These are phyloP conservation scores for Magnaporthiopsis rhizophila DNA, from an alignment of 2,329 filamentous ascomycete species.

Conservation along the genomic window DNA sequence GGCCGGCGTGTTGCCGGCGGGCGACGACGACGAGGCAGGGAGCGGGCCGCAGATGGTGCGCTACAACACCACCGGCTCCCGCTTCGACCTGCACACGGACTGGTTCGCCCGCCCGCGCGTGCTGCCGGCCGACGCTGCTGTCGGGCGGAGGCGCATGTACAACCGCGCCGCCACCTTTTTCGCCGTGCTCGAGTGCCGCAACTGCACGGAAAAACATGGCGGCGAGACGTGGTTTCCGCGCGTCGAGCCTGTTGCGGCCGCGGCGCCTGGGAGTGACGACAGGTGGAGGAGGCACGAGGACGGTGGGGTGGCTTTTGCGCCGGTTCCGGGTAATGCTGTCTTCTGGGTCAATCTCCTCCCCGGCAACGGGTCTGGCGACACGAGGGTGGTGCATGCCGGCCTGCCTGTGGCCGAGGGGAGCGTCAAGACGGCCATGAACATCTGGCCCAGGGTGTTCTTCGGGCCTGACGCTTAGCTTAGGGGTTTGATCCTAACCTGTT, in stretches of 20 bases:
- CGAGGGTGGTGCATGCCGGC: conserved; percentile 26
- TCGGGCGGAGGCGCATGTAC: conserved; percentile 17
- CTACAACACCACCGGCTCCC: conserved; percentile 25
- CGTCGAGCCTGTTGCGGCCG: conserved; percentile 13
- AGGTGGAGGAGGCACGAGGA: conserved; percentile 27
- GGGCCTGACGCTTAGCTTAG: conserved; percentile 16
- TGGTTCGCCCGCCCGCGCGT: conserved; percentile 24
- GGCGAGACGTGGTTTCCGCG: conserved; percentile 33
- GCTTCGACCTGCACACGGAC: conserved; percentile 29
- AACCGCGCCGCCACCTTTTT: conserved; percentile 31
- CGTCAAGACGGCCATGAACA: conserved; percentile 35
- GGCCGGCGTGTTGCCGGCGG: conserved; percentile 24
- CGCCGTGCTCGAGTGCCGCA: conserved; percentile 23
- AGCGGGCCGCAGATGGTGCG: conserved; percentile 29
- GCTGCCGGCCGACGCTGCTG: conserved; percentile 12
- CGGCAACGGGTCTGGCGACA: conserved; percentile 25
- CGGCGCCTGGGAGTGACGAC: background rate
- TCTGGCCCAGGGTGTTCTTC: conserved; percentile 26
- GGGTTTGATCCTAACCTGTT: too few species aligned
- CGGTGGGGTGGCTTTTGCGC: conserved; percentile 28
- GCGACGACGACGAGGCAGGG: conserved; percentile 25
- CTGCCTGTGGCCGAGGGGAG: conserved; percentile 29
- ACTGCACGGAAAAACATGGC: conserved; percentile 14
- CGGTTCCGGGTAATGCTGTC: conserved; percentile 29
- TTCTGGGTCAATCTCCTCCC: conserved; percentile 34